Evolutionary conservation across 768 basidiomycete species (phyloP).

Genomic region (Termitomyces heimii): DNA sequence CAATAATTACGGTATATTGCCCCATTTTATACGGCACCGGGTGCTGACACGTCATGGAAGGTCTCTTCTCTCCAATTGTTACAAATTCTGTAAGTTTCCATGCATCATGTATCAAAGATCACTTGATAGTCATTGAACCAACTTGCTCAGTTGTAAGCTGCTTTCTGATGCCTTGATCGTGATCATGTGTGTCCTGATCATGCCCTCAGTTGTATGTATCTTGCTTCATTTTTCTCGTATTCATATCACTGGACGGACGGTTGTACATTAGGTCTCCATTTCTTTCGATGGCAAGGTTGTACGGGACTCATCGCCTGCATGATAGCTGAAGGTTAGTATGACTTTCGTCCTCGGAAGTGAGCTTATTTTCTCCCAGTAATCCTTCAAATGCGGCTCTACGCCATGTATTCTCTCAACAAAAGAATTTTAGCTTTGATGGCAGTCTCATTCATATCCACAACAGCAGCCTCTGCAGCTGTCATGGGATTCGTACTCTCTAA

Average conservation of each 20-base stretch:
- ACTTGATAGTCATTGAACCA: not conserved
- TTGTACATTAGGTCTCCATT: conserved; percentile 28
- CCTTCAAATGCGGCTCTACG: conserved; percentile 59
- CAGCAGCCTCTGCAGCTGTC: conserved; percentile 36
- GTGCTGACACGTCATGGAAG: conserved; percentile 15
- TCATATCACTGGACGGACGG: not conserved
- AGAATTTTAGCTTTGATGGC: conserved; percentile 43
- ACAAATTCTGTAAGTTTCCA: conserved; percentile 28
- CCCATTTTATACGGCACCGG: not conserved
- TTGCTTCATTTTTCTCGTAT: not conserved
- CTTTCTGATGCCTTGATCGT: not conserved
- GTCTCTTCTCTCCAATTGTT: conserved; percentile 35
- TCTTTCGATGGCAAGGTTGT: conserved; percentile 59
- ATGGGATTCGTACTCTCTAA: conserved; percentile 38
- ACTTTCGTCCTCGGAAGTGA: not conserved
- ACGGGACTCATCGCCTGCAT: conserved; percentile 49
- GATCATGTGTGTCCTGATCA: not conserved
- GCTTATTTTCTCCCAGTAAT: conserved; percentile 32
- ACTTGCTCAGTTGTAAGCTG: conserved; percentile 14
- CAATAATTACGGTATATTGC: conserved; percentile 44
- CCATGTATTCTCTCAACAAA: conserved; percentile 50
- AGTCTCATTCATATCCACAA: conserved; percentile 30
- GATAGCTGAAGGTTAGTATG: conserved; percentile 44
- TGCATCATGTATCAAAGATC: not conserved
- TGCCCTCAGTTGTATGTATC: conserved; percentile 20